Percentiles rank a stretch among this genome's conserved stretches.
Conservation (phyloP, 2,329 filamentous ascomycete species). For the Curvularia verruculosa region DNA sequence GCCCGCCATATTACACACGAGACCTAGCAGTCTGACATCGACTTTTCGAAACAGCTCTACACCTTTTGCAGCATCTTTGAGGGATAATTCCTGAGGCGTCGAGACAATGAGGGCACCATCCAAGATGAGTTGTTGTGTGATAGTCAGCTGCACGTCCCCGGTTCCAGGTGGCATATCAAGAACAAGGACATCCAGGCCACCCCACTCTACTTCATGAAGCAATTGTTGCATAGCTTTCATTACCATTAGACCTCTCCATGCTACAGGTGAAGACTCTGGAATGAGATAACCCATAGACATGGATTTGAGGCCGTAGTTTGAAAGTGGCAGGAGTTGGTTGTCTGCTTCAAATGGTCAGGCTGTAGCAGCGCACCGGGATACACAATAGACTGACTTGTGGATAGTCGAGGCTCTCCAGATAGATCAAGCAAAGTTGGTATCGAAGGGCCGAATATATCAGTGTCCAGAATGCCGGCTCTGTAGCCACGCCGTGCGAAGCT, state of each 20-base stretch:
- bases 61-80: constrained; percentile 90
- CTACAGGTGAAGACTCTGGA: constrained; percentile 78
- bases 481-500: constrained; percentile 83
- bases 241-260: constrained; percentile 96
- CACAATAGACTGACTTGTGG: constrained; percentile 63
- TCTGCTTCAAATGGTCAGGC: constrained; percentile 53
- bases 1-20: constrained; percentile 64
- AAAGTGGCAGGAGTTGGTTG: constrained; percentile 83
- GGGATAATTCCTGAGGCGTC: constrained; percentile 89
- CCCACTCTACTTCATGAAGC: constrained; percentile 94
- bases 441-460: constrained; percentile 95
- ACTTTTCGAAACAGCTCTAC: constrained; percentile 93
- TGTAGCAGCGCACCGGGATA: background rate
- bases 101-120: constrained; percentile 88
- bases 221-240: constrained; percentile 97
- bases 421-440: constrained; percentile 89
- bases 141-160: constrained; percentile 94
- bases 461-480: constrained; percentile 86
- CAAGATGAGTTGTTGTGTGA: constrained; percentile 90
- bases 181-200: constrained; percentile 83
- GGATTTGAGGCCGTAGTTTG: constrained; percentile 93
- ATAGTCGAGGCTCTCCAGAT: constrained; percentile 76
- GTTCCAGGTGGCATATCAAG: constrained; percentile 93
- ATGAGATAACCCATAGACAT: constrained; percentile 99
- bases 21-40: constrained; percentile 76